These are phyloP conservation scores for Ensete ventricosum DNA, from an alignment of 176 grass and related monocot genomes.

Conservation along the genomic window DNA sequence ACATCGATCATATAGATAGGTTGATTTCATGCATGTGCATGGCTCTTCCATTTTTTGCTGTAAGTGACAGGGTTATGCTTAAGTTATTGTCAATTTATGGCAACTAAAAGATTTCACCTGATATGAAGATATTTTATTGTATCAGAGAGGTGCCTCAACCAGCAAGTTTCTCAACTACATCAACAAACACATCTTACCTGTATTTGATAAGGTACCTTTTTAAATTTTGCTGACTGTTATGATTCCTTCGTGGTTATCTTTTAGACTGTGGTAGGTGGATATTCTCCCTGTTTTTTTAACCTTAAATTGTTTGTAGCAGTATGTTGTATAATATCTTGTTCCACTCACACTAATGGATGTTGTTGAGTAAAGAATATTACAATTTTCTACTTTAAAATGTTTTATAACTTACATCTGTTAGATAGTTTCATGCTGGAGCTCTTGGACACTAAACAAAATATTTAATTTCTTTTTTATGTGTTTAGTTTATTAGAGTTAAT, in stretches of 20 bases:
- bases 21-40: slow-evolving; percentile 96
- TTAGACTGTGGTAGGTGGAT: not conserved
- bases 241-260: not conserved
- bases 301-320: not conserved
- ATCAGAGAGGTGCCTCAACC: slow-evolving; percentile 81
- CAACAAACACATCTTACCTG: slow-evolving; percentile 83
- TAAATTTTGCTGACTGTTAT: not conserved
- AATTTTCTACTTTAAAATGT: not conserved
- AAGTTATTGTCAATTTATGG: not conserved
- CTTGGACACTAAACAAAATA: not conserved
- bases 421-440: not conserved
- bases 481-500: not conserved
- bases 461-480: not conserved
- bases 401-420: not conserved
- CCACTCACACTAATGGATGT: not conserved
- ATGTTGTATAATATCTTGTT: not conserved
- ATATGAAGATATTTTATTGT: slow-evolving; percentile 10
- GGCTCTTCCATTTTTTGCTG: slow-evolving; percentile 91
- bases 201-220: slow-evolving; percentile 81
- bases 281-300: not conserved
- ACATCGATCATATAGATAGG: slow-evolving; percentile 83
- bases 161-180: slow-evolving; percentile 96
- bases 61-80: slow-evolving; percentile 16
- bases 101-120: not conserved
- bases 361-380: not conserved